Conservation (phyloP, 1,284 basidiomycete species). For the Ceratobasidium sp. region DNA sequence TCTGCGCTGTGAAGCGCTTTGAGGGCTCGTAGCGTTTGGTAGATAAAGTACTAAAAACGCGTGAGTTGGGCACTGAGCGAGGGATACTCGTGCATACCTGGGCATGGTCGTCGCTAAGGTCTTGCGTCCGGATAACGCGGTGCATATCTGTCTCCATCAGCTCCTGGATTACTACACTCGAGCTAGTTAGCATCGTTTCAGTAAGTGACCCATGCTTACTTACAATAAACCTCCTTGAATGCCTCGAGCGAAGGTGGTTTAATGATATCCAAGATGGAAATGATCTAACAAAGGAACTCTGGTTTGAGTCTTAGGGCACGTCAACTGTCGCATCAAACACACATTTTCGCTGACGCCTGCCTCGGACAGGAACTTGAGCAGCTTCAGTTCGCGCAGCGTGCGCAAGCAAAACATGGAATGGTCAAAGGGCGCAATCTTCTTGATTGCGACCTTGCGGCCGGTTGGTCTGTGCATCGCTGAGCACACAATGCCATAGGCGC, state of each 20-base stretch:
- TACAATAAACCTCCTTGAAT: slow-evolving; percentile 94
- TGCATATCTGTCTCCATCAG: slow-evolving; percentile 84
- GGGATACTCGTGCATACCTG: slow-evolving; percentile 60
- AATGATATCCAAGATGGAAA: slow-evolving; percentile 95
- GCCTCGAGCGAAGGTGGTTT: slow-evolving; percentile 88
- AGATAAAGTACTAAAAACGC: slow-evolving; percentile 74
- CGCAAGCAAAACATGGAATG: slow-evolving; percentile 92
- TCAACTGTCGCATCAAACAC: slow-evolving; percentile 56
- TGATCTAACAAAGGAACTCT: slow-evolving; percentile 70
- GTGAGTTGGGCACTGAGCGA: slow-evolving; percentile 51
- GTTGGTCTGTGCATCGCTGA: slow-evolving; percentile 86
- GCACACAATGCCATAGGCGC: slow-evolving; percentile 89
- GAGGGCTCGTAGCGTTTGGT: slow-evolving; percentile 90
- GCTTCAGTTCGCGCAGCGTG: slow-evolving; percentile 87
- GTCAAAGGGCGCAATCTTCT: slow-evolving; percentile 93
- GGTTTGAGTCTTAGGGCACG: slow-evolving; percentile 32
- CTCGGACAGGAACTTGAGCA: slow-evolving; percentile 91
- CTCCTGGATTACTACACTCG: slow-evolving; percentile 79
- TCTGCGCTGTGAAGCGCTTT: slow-evolving; percentile 95
- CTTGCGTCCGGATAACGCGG: slow-evolving; percentile 80
- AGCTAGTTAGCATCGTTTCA: slow-evolving; percentile 45
- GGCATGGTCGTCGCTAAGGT: slow-evolving; percentile 90
- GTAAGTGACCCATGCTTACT: slow-evolving; percentile 54
- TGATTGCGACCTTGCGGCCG: slow-evolving; percentile 86
- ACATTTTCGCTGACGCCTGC: slow-evolving; percentile 94